Evolutionary conservation across 2,329 filamentous ascomycete species (phyloP).

Genomic region (Xylariaceae sp.): DNA sequence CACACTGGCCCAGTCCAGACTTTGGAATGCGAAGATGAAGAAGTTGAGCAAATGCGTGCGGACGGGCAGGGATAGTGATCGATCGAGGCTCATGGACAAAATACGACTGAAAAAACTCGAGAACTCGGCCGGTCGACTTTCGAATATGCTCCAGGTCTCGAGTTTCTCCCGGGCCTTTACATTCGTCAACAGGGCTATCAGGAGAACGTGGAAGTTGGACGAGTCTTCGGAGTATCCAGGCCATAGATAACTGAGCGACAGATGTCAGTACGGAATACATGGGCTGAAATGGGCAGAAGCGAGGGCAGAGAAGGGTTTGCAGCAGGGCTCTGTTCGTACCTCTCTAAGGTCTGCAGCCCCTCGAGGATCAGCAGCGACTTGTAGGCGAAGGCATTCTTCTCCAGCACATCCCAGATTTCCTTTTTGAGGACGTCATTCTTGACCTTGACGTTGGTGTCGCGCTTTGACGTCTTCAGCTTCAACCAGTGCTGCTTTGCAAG

Average conservation of each 20-base stretch:
- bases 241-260: conserved; percentile 68
- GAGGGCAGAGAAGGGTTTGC: not conserved
- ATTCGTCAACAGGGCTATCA: conserved; percentile 80
- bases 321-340: conserved; percentile 4
- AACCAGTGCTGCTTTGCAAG: conserved; percentile 85
- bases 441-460: conserved; percentile 61
- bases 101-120: conserved; percentile 84
- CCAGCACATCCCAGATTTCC: conserved; percentile 82
- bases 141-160: conserved; percentile 80
- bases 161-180: conserved; percentile 84
- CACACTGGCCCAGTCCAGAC: conserved; percentile 79
- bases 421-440: conserved; percentile 82
- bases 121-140: conserved; percentile 73
- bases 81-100: conserved; percentile 77
- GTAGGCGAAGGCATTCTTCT: conserved; percentile 72
- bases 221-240: conserved; percentile 83
- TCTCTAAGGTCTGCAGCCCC: conserved; percentile 84
- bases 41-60: conserved; percentile 83
- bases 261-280: conserved; percentile 1
- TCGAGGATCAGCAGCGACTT: conserved; percentile 78
- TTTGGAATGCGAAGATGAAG: conserved; percentile 88
- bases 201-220: conserved; percentile 84
- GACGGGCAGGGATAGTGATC: conserved; percentile 58
- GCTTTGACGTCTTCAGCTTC: conserved; percentile 60
- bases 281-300: not conserved